phyloP scores from a whole-genome alignment of 208 protist species.

The Acanthamoeba quina region DNA sequence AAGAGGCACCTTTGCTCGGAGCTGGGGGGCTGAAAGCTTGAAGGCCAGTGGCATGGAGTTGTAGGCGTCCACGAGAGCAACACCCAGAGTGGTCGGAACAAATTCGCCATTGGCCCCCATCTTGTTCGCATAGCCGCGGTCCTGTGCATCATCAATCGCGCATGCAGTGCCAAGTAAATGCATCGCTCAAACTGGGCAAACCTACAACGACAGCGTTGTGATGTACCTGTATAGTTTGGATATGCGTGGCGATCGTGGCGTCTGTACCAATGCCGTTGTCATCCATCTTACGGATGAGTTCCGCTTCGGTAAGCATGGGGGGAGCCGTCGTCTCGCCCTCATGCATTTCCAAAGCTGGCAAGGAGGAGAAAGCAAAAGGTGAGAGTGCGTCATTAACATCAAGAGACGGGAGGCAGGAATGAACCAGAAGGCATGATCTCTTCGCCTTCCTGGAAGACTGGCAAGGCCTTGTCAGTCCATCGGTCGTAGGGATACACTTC shows the following conservation, averaged over 20 bases:
- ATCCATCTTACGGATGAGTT: constrained; percentile 98
- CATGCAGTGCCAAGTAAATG: too few species aligned
- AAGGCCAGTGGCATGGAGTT: constrained; percentile 28
- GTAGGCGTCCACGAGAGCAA: constrained; percentile 61
- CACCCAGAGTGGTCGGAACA: constrained; percentile 38
- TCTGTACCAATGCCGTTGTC: constrained; percentile 98
- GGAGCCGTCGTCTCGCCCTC: constrained; percentile 93
- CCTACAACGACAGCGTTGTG: background rate
- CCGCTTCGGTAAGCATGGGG: constrained; percentile 96
- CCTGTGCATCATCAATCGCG: background rate
- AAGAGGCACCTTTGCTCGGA: constrained; percentile 46
- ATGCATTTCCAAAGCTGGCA: constrained; percentile 47
- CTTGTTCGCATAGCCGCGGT: constrained; percentile 54
- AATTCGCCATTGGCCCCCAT: background rate
- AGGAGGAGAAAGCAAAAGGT: constrained; percentile 53
- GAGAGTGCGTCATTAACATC: constrained; percentile 87
- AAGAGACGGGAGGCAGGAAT: constrained; percentile 79
- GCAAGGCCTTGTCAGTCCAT: constrained; percentile 92
- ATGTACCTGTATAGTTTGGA: constrained; percentile 91
- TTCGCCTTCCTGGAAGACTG: constrained; percentile 94
- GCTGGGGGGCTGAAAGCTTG: constrained; percentile 37
- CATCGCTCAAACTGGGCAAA: too few species aligned
- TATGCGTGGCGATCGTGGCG: constrained; percentile 99
- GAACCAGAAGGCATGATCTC: constrained; percentile 90
- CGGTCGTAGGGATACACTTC: constrained; percentile 92